Evolutionary conservation across 345 rosid species (phyloP).

Genomic region (Arabidopsis arenosa): DNA sequence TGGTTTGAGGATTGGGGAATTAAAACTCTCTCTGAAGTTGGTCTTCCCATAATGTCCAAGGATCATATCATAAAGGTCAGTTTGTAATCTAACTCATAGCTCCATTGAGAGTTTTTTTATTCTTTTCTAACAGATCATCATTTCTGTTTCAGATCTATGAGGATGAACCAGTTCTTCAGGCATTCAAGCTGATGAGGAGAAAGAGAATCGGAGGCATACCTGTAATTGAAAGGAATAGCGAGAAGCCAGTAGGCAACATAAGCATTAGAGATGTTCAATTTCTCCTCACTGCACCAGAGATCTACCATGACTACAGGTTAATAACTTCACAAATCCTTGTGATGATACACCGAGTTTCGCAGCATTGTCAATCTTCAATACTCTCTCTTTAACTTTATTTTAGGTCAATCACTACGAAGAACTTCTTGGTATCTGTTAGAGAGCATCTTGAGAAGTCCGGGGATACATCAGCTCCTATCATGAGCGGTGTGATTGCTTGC

Average conservation of each 20-base stretch:
- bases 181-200: constrained; percentile 91
- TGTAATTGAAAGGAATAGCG: constrained; percentile 61
- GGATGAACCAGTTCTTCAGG: constrained; percentile 98
- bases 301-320: constrained; percentile 86
- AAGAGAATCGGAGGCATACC: constrained; percentile 82
- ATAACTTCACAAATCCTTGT: constrained; percentile 25
- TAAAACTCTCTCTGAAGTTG: constrained; percentile 81
- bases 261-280: constrained; percentile 90
- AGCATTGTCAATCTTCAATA: constrained; percentile 22
- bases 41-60: constrained; percentile 75
- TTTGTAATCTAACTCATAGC: constrained; percentile 24
- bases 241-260: constrained; percentile 83
- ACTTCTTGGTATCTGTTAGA: constrained; percentile 72
- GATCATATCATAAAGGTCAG: constrained; percentile 66
- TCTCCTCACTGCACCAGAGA: constrained; percentile 91
- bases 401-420: constrained; percentile 87
- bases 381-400: not conserved
- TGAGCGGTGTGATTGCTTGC: constrained; percentile 79
- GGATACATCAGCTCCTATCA: constrained; percentile 53
- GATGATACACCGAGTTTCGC: not conserved
- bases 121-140: not conserved
- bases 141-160: constrained; percentile 64
- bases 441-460: constrained; percentile 65
- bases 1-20: constrained; percentile 98
- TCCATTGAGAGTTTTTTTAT: not conserved